phyloP scores from a whole-genome alignment of 202 grass and related monocot species.

The Sporobolus alterniflorus region DNA sequence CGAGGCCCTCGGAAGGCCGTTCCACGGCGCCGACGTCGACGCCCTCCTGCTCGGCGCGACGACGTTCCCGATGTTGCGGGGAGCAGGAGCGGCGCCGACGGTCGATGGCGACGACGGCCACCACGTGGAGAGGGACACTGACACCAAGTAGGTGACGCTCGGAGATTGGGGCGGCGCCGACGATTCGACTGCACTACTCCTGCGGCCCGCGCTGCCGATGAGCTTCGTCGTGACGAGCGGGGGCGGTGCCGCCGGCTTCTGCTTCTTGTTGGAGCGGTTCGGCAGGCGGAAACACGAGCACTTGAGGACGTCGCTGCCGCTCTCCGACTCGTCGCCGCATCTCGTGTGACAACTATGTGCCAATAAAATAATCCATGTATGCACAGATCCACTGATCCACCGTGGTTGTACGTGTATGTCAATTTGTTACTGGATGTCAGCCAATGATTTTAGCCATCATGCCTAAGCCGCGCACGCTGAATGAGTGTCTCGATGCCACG shows the following conservation, averaged over 20 bases:
- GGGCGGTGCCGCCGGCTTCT: neutral
- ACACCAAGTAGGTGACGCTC: slow-evolving; percentile 48
- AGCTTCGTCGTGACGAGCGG: neutral
- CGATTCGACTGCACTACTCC: neutral
- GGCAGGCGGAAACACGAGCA: slow-evolving; percentile 44
- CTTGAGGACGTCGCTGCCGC: neutral
- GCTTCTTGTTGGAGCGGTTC: slow-evolving; percentile 34
- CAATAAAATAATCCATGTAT: too few species aligned
- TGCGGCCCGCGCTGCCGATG: neutral
- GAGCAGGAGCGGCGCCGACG: neutral
- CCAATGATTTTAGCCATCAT: too few species aligned
- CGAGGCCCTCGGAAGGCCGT: neutral
- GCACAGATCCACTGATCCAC: too few species aligned
- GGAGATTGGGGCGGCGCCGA: neutral
- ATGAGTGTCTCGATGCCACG: too few species aligned
- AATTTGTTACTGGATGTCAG: too few species aligned
- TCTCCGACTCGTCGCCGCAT: neutral
- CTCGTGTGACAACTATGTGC: too few species aligned
- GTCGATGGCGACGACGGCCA: slow-evolving; percentile 40
- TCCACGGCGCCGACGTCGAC: neutral
- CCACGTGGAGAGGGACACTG: slow-evolving; percentile 47
- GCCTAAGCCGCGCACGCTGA: too few species aligned
- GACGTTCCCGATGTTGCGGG: neutral
- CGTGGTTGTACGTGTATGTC: too few species aligned
- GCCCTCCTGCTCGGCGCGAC: slow-evolving; percentile 1